Conservation (phyloP, 768 basidiomycete species). For the Mycena alexandri region DNA sequence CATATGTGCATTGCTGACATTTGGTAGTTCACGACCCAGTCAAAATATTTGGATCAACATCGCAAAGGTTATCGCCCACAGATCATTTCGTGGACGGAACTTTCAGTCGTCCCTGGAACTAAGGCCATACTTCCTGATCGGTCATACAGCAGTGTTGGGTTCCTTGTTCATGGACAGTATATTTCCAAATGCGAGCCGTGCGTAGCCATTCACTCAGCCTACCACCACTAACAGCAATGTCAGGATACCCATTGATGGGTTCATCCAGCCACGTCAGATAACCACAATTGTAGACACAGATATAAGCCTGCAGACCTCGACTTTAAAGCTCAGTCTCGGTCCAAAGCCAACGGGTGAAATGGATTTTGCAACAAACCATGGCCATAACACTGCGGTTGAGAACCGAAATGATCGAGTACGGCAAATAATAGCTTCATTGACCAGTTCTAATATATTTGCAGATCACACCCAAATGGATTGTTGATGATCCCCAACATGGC, state of each 20-base stretch:
- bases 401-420: conserved; percentile 12
- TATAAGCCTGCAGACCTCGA: not conserved
- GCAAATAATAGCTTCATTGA: not conserved
- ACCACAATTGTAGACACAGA: not conserved
- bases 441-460: not conserved
- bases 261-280: not conserved
- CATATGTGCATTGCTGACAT: not conserved
- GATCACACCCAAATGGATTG: conserved; percentile 14
- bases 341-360: not conserved
- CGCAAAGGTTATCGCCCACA: not conserved
- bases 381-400: not conserved
- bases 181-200: conserved; percentile 4
- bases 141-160: conserved; percentile 16
- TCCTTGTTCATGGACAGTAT: not conserved
- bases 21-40: conserved; percentile 1
- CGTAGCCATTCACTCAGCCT: not conserved
- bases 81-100: not conserved
- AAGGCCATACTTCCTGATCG: conserved; percentile 1
- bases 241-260: not conserved
- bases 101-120: not conserved
- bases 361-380: not conserved
- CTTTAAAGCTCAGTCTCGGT: not conserved
- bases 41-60: not conserved
- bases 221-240: not conserved
- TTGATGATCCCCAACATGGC: not conserved